phyloP scores from a whole-genome alignment of 2,329 filamentous ascomycete species.

The Cercospora canescens region DNA sequence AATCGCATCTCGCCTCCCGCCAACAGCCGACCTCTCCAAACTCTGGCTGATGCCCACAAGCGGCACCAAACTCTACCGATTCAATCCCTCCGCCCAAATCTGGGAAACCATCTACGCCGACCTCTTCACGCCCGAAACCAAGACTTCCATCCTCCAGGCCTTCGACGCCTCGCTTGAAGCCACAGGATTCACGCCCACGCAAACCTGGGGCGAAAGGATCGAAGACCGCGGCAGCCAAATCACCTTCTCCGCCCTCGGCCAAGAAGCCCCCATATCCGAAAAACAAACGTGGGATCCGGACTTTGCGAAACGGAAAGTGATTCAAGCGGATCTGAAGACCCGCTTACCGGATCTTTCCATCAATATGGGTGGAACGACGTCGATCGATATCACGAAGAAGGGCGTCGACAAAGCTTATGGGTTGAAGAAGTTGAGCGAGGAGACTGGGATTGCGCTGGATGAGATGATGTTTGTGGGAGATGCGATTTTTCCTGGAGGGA shows the following conservation, averaged over 20 bases:
- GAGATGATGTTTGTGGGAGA: slow-evolving; percentile 46
- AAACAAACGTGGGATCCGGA: slow-evolving; percentile 44
- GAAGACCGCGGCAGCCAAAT: slow-evolving; percentile 47
- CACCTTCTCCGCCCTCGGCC: slow-evolving; percentile 45
- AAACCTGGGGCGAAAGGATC: slow-evolving; percentile 44
- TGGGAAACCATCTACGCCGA: slow-evolving; percentile 40
- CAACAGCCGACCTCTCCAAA: slow-evolving; percentile 38
- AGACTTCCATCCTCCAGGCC: slow-evolving; percentile 21
- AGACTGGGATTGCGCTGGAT: slow-evolving; percentile 38
- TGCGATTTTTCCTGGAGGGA: slow-evolving; percentile 44
- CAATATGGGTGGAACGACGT: slow-evolving; percentile 45
- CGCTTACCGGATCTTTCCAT: slow-evolving; percentile 42
- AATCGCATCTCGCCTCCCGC: slow-evolving; percentile 40
- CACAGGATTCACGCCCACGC: slow-evolving; percentile 40
- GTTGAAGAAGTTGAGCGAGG: slow-evolving; percentile 30
- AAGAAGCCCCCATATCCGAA: slow-evolving; percentile 39
- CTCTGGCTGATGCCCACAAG: slow-evolving; percentile 48
- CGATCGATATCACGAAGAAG: slow-evolving; percentile 43
- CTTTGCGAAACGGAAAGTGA: slow-evolving; percentile 43
- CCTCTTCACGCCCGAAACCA: slow-evolving; percentile 37
- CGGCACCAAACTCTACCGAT: slow-evolving; percentile 44
- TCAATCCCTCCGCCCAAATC: slow-evolving; percentile 12
- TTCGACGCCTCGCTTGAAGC: slow-evolving; percentile 39
- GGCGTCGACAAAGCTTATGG: slow-evolving; percentile 42
- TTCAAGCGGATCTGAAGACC: slow-evolving; percentile 39